Evolutionary conservation across 1,284 basidiomycete species (phyloP).

Genomic region (Irpex sp.): DNA sequence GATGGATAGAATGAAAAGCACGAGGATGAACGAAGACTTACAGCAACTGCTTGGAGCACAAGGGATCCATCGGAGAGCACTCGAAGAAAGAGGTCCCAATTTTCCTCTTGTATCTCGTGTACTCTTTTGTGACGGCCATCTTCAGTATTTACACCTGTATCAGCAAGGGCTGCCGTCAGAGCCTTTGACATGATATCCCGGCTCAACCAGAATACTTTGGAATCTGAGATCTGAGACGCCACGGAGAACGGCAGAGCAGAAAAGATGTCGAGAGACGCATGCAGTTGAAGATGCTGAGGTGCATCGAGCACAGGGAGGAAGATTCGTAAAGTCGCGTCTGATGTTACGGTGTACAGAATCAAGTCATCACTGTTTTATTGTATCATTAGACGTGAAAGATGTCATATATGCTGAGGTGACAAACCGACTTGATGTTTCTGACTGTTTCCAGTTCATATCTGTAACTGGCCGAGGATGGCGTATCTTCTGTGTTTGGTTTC

Average conservation of each 20-base stretch:
- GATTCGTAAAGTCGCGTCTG: conserved; percentile 72
- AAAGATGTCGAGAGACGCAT: conserved; percentile 65
- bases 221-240: conserved; percentile 30
- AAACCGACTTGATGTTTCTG: conserved; percentile 61
- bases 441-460: conserved; percentile 64
- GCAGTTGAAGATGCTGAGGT: conserved; percentile 79
- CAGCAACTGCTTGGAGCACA: conserved; percentile 67
- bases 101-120: conserved; percentile 58
- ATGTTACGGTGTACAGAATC: conserved; percentile 72
- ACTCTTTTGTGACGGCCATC: conserved; percentile 43
- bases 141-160: conserved; percentile 27
- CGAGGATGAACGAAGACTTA: conserved; percentile 32
- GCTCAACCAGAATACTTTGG: conserved; percentile 60
- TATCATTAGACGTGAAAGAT: conserved; percentile 3
- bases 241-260: conserved; percentile 42
- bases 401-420: conserved; percentile 18
- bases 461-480: conserved; percentile 61
- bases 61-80: conserved; percentile 68
- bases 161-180: conserved; percentile 34
- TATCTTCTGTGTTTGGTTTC: conserved; percentile 57
- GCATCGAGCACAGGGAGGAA: conserved; percentile 86
- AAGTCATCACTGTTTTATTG: conserved; percentile 59
- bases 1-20: background rate
- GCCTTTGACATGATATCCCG: conserved; percentile 48
- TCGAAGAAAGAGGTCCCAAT: conserved; percentile 76